A percentile compares a stretch with the other conserved stretches of the same genome.
phyloP scores from a whole-genome alignment of 495 filamentous ascomycete species.

The Durotheca rogersii region DNA sequence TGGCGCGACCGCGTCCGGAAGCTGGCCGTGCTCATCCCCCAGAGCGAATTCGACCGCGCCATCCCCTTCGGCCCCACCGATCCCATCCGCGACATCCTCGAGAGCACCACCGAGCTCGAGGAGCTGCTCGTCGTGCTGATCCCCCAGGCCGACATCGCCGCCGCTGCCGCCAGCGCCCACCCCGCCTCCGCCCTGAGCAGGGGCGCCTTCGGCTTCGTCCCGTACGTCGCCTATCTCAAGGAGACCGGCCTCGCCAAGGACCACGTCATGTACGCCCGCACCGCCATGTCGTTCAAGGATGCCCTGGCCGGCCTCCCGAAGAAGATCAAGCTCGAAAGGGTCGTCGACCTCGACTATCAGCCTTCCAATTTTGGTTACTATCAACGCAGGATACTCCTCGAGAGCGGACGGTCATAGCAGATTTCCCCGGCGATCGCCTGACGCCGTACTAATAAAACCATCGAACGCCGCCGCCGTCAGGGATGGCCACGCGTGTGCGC shows the following conservation, averaged over 20 bases:
- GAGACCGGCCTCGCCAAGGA: conserved; percentile 11
- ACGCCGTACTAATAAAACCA: too few species aligned
- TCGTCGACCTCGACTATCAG: conserved; percentile 23
- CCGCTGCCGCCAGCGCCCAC: not conserved
- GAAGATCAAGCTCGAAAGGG: conserved; percentile 15
- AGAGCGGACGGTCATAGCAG: too few species aligned
- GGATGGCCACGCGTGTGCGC: too few species aligned
- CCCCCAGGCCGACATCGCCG: not conserved
- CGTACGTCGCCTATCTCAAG: conserved; percentile 22
- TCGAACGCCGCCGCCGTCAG: too few species aligned
- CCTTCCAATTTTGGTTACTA: conserved; percentile 13
- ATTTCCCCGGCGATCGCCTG: too few species aligned
- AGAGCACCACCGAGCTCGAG: conserved; percentile 12
- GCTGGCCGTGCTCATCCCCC: conserved; percentile 19
- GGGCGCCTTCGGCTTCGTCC: conserved; percentile 18
- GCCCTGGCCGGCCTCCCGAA: conserved; percentile 1
- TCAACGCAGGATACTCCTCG: conserved; percentile 5
- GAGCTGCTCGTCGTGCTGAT: conserved; percentile 20
- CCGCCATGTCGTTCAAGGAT: conserved; percentile 17
- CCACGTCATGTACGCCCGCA: conserved; percentile 17
- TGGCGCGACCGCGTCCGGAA: conserved; percentile 13
- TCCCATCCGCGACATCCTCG: conserved; percentile 20
- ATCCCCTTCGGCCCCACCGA: conserved; percentile 22
- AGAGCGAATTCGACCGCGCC: conserved; percentile 18
- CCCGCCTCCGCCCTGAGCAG: conserved; percentile 1